Base-by-base conservation (phyloP, 1,139 yeast species). In the Blastobotrys illinoisensis region DNA sequence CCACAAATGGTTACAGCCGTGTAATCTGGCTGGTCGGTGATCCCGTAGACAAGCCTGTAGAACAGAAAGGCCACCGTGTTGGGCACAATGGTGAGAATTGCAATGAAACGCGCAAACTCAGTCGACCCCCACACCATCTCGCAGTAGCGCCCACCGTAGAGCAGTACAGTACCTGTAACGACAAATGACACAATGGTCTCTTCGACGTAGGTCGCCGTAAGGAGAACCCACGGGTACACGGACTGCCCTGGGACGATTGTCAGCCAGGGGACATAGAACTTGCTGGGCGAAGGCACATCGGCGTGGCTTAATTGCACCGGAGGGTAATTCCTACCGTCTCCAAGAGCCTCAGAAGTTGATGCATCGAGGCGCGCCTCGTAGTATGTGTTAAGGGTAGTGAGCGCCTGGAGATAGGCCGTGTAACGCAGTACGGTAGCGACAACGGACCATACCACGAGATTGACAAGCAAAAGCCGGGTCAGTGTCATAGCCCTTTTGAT, bases 131-230 rank as follows among this genome's bases (percentile, higher is more conserved):
- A 80, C 16, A 76, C 73, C 51, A 75, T 71, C 60, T 80, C 84
- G 51, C 79, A 76, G 62, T 77, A 80, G 43, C 75, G 66, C 9
- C 81, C 81, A 21, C 89, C 84, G 48, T 82, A 74, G 48, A 75
- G 72, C 52, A 87, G 69, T 11, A 85, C 75, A 1, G 74, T 59
- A 11, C 77, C 64, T 1, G 88, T 80, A 7, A 81, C 58, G 4
- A 80, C 13, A 54, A 82, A 78, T 36, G 81, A 74, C 59, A 83
- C 63, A 1, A 85, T 52, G 23, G 81, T 74, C 14, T 79, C 77
- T 65, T 89, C 96, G 2, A 88, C 83, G 66, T 88, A 85, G 14
- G 89, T 78, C 0, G 95, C 78, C 1, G 88, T 80, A 32, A 83
- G 63, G 14, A 88, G 63, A 1, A 88, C 88, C 91, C 95, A 86